These are phyloP conservation scores for Streptanthus diversifolius DNA, from an alignment of 345 rosid genomes.

Conservation along the genomic window DNA sequence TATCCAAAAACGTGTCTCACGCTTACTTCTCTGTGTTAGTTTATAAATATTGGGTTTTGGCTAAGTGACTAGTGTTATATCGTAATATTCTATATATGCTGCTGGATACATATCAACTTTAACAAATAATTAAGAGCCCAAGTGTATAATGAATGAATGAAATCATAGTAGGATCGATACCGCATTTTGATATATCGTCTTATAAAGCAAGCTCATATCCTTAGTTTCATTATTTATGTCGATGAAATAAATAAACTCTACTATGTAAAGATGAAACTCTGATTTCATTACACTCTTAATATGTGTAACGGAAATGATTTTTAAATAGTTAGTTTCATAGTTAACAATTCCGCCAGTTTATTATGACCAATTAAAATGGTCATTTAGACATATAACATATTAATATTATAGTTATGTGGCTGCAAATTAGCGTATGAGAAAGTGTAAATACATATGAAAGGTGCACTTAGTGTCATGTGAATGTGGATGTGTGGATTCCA, in stretches of 20 bases:
- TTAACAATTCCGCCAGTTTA: background rate
- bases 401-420: conserved; percentile 3
- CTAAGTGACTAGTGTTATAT: background rate
- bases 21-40: background rate
- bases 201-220: background rate
- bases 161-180: background rate
- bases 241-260: background rate
- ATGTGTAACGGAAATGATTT: background rate
- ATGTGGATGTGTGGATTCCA: conserved; percentile 23
- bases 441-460: background rate
- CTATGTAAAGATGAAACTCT: background rate
- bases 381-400: background rate
- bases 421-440: background rate
- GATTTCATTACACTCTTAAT: background rate
- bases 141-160: conserved; percentile 2
- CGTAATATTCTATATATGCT: background rate
- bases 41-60: background rate
- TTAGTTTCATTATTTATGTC: background rate
- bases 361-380: background rate
- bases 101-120: background rate
- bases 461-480: conserved; percentile 15
- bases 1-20: background rate
- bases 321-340: background rate
- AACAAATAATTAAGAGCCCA: background rate
- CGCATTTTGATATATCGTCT: background rate